Base-by-base conservation (phyloP, 1,284 basidiomycete species). In the Tilletiopsis washingtonensis region DNA sequence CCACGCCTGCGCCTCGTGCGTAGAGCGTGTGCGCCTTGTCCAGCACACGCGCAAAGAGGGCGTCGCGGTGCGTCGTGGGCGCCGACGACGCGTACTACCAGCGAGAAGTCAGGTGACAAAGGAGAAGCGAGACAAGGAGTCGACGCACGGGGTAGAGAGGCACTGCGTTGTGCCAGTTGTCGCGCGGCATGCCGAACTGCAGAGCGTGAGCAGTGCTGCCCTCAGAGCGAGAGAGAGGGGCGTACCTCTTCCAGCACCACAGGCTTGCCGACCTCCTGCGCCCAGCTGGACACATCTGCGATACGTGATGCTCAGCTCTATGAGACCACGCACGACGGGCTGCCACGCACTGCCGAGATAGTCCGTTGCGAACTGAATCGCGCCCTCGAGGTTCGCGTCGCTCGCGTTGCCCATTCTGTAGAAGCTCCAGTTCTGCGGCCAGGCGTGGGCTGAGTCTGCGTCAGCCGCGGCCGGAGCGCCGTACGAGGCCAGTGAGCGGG, bases 131-230 rank as follows among this genome's bases (percentile, higher is more conserved):
- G 20, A 25, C 41, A 6, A 15, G 23, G n/a, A 34, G n/a, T n/a
- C 29, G 29, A 34, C 29, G 29, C 29, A 34, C 29, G 9, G n/a
- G n/a, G n/a, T 34, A 34, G 9, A n/a, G n/a, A 9, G 9, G 9
- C n/a, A 9, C 29, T 9, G 29, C 29, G 43, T 62, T 62, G 25
- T 52, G 43, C 62, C 62, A 64, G 38, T 64, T 62, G 44, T 64
- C 61, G 12, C 62, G 43, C 1, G 62, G 57, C 57, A 64, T 59
- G 15, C 62, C 62, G 37, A 64, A 64, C 45, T 34, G 29, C 9
- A 34, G n/a, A 9, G 29, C 9, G n/a, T n/a, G 37, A 21, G 5
- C 15, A 17, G 5, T 15, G 5, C 20, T 5, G 14, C 41, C 61
- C 62, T 40, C 63, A 61, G 17, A 64, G 48, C 23, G n/a, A 9